Evolutionary conservation across 2,329 filamentous ascomycete species (phyloP).

Genomic region (Ophiostoma sp.): DNA sequence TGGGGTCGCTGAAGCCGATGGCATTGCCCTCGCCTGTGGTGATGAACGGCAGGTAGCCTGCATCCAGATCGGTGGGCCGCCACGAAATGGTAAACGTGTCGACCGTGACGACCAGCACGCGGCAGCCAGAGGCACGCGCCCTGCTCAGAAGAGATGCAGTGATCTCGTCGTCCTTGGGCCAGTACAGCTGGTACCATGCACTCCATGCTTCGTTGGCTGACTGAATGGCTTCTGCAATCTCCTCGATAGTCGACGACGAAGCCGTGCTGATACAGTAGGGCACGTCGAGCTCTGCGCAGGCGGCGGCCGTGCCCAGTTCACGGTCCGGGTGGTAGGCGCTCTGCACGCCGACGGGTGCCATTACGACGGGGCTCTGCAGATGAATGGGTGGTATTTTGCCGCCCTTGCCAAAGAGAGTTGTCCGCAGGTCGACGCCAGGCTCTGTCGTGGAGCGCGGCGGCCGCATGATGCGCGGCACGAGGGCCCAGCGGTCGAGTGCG

Average conservation of each 20-base stretch:
- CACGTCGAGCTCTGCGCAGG: conserved; percentile 54
- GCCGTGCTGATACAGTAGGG: conserved; percentile 66
- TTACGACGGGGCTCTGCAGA: conserved; percentile 48
- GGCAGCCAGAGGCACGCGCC: conserved; percentile 57
- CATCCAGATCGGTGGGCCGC: conserved; percentile 63
- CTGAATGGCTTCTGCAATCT: conserved; percentile 50
- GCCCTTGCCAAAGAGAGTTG: neutral
- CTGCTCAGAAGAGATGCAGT: conserved; percentile 57
- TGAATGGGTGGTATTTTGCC: conserved; percentile 6
- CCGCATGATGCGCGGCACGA: conserved; percentile 49
- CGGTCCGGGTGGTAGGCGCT: conserved; percentile 59
- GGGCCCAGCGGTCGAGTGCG: conserved; percentile 49
- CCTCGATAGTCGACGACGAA: conserved; percentile 57
- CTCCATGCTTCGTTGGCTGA: neutral
- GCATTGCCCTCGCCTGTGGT: conserved; percentile 52
- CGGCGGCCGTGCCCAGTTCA: conserved; percentile 59
- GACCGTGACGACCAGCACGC: conserved; percentile 63
- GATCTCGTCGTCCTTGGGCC: conserved; percentile 60
- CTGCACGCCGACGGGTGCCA: conserved; percentile 66
- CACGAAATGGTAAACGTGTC: conserved; percentile 66
- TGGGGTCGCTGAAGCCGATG: conserved; percentile 61
- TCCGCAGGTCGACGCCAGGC: neutral
- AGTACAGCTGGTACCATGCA: conserved; percentile 69
- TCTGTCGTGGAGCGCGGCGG: conserved; percentile 25
- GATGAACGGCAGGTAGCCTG: conserved; percentile 47